Percentiles rank a stretch among this genome's conserved stretches.
These are phyloP conservation scores for Farysia itapuensis DNA, from an alignment of 1,284 basidiomycete genomes.

Conservation along the genomic window DNA sequence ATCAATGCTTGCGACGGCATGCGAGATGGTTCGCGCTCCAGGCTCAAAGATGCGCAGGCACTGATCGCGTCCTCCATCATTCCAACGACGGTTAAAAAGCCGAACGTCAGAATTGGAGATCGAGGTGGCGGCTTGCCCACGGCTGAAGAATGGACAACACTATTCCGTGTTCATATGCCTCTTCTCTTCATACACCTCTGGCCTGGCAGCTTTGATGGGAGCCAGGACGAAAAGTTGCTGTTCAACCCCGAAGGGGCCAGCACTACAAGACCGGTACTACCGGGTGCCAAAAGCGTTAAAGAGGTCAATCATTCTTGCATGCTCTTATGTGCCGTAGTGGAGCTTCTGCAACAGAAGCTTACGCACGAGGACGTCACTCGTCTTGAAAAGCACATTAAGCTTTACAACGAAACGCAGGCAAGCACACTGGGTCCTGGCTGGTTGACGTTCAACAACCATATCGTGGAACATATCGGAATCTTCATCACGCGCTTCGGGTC, in stretches of 20 bases:
- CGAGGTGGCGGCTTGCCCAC: not conserved
- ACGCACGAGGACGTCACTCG: not conserved
- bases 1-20: not conserved
- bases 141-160: not conserved
- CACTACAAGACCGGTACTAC: not conserved
- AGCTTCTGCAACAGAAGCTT: not conserved
- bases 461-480: not conserved
- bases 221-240: not conserved
- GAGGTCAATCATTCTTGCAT: not conserved
- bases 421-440: slow-evolving; percentile 2
- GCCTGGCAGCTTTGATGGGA: not conserved
- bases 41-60: not conserved
- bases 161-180: not conserved
- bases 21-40: too few relatives aligned
- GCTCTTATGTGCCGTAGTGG: slow-evolving; percentile 1
- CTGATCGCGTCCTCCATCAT: not conserved
- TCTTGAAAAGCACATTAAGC: not conserved
- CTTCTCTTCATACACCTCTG: slow-evolving; percentile 4
- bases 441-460: slow-evolving; percentile 5
- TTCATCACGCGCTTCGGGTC: slow-evolving; percentile 3
- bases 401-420: slow-evolving; percentile 1
- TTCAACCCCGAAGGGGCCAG: not conserved
- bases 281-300: not conserved
- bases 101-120: not conserved
- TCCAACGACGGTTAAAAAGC: not conserved